A percentile compares a stretch with the other conserved stretches of the same genome.
phyloP scores from a whole-genome alignment of 106 monocot genomes.

The Posidonia australis region DNA sequence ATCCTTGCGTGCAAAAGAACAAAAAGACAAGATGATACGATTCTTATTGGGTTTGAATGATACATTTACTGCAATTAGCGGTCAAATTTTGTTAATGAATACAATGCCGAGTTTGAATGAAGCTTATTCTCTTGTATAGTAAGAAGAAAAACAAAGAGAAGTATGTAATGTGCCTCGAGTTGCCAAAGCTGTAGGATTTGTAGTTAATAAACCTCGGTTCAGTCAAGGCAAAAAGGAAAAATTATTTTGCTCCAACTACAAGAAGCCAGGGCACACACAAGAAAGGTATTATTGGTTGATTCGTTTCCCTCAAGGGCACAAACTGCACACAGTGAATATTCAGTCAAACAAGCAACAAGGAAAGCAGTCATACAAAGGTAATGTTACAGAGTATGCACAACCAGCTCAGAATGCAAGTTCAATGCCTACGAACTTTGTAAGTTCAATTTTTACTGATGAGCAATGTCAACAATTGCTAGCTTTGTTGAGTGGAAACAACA shows the following conservation, averaged over 20 bases:
- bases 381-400: no score
- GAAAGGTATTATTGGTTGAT: neutral
- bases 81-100: neutral
- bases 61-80: neutral
- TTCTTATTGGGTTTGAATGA: neutral
- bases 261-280: neutral
- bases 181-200: neutral
- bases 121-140: neutral
- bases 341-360: no score
- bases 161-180: neutral
- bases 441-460: no score
- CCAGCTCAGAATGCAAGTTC: no score
- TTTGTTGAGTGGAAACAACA: no score
- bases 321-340: neutral
- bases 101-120: neutral
- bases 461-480: no score
- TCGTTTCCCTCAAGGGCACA: neutral
- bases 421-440: no score
- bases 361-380: no score
- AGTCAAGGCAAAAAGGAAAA: neutral
- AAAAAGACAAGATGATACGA: neutral
- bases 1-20: no score
- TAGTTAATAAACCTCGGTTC: neutral
- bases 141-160: slow-evolving; percentile 1
- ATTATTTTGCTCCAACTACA: neutral